These are phyloP conservation scores for Usnea hakonensis DNA, from an alignment of 495 filamentous ascomycete species.

Conservation along the genomic window DNA sequence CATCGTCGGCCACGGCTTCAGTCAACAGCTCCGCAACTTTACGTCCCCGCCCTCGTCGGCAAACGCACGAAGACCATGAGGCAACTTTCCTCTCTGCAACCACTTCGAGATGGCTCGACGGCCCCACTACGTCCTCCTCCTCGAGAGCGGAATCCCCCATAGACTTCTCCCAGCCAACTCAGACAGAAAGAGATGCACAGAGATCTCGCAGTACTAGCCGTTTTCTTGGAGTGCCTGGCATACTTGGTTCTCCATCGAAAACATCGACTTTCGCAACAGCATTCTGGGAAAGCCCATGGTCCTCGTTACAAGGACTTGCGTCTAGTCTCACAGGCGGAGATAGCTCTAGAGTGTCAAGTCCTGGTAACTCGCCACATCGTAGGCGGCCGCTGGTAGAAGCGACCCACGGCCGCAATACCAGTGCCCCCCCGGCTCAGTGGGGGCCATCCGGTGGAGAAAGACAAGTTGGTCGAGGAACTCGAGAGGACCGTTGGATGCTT, in stretches of 20 bases:
- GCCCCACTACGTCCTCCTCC: slow-evolving; percentile 24
- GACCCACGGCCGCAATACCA: slow-evolving; percentile 35
- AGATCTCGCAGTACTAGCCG: slow-evolving; percentile 26
- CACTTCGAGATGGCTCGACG: slow-evolving; percentile 10
- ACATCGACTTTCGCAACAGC: slow-evolving; percentile 35
- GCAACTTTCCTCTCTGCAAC: background rate
- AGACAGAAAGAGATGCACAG: slow-evolving; percentile 13
- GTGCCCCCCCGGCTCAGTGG: slow-evolving; percentile 43
- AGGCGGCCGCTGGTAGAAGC: slow-evolving; percentile 41
- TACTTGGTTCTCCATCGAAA: slow-evolving; percentile 26
- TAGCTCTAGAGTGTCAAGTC: slow-evolving; percentile 27
- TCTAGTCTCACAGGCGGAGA: slow-evolving; percentile 46
- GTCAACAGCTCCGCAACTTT: slow-evolving; percentile 18
- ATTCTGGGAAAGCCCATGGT: slow-evolving; percentile 46
- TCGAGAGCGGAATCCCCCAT: slow-evolving; percentile 43
- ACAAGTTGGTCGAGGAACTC: slow-evolving; percentile 45
- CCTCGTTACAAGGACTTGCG: slow-evolving; percentile 47
- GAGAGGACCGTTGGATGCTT: slow-evolving; percentile 48
- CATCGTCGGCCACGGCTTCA: slow-evolving; percentile 9
- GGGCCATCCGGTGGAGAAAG: slow-evolving; percentile 42
- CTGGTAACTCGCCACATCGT: slow-evolving; percentile 29
- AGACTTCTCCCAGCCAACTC: slow-evolving; percentile 31
- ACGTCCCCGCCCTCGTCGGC: slow-evolving; percentile 20
- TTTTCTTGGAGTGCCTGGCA: slow-evolving; percentile 27
- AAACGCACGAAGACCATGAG: slow-evolving; percentile 11